Evolutionary conservation across 106 monocot genomes (phyloP), one percentile per base, ranked within the genome.

Genomic region (Dendrobium catenatum): DNA sequence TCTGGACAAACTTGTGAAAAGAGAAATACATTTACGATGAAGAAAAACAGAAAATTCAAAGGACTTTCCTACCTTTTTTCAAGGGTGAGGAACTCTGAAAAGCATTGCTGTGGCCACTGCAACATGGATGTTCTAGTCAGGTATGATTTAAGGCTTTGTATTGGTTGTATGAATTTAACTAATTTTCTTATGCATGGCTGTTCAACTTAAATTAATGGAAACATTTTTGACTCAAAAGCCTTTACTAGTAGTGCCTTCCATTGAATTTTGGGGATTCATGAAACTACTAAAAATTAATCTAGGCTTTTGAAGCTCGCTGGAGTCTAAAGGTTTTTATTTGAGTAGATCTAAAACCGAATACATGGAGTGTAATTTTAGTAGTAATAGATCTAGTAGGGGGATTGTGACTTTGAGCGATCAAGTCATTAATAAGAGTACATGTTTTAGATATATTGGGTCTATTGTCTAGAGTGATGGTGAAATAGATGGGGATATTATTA

Each of bases 41-140:
- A 42, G 73, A 96, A 90, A 68, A 58, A n/a, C 17, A 85, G 73
- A 77, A 76, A 78, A 76, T 73, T 79, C 20, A 78, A 78, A 68
- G 88, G 85, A 29, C 78, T 94, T 81, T 81, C 90, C 42, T 85
- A 85, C 78, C 93, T 99, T 31, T 74, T 90, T 29, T 85, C 88
- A 80, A 99, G 81, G 80, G 59, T 77, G 44, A 70, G 81, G 74
- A 77, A 85, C 27, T 61, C 77, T 42, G 86, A 88, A 59, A 79
- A 72, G 24, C 73, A 80, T 78, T 66, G 85, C 79, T 97, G 97
- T 83, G 87, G 88, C 13, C 88, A 92, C 17, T 97, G 97, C 54
- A 85, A 88, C 31, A 77, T 86, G 87, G 84, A 90, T 83, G 93
- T 99, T 13, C 66, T 79, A 0, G 22, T 86, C 76, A 94, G 97